Evolutionary conservation across 768 basidiomycete species (phyloP).

Genomic region (Piloderma croceum): DNA sequence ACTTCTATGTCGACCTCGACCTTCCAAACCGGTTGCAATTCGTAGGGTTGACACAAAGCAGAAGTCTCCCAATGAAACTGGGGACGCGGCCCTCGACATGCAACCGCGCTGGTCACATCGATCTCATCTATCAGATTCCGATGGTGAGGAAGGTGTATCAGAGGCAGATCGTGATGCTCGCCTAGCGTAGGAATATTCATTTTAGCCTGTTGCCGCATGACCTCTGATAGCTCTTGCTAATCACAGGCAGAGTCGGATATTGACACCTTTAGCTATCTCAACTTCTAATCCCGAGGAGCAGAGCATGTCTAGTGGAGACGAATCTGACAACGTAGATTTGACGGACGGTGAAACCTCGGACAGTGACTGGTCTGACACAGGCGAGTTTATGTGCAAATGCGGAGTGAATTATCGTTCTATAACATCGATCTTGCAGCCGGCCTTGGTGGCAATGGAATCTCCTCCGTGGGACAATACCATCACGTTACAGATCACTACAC

Average conservation of each 20-base stretch:
- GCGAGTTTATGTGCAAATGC: neutral
- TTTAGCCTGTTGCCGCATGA: conserved; percentile 2
- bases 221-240: neutral
- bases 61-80: conserved; percentile 27
- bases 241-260: conserved; percentile 47
- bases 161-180: conserved; percentile 68
- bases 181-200: conserved; percentile 46
- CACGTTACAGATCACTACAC: conserved; percentile 44
- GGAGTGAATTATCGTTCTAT: conserved; percentile 10
- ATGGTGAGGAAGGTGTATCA: conserved; percentile 55
- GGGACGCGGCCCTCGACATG: neutral
- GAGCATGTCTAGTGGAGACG: conserved; percentile 62
- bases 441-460: conserved; percentile 4
- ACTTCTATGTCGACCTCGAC: conserved; percentile 39
- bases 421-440: conserved; percentile 12
- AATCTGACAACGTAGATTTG: conserved; percentile 72
- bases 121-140: conserved; percentile 52
- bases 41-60: neutral
- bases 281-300: conserved; percentile 33
- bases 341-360: conserved; percentile 42
- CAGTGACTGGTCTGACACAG: conserved; percentile 37
- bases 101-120: conserved; percentile 16
- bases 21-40: conserved; percentile 17
- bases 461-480: conserved; percentile 42
- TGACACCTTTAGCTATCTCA: conserved; percentile 29